Conservation (phyloP, 1,284 basidiomycete species). For the Pascua sp. region DNA sequence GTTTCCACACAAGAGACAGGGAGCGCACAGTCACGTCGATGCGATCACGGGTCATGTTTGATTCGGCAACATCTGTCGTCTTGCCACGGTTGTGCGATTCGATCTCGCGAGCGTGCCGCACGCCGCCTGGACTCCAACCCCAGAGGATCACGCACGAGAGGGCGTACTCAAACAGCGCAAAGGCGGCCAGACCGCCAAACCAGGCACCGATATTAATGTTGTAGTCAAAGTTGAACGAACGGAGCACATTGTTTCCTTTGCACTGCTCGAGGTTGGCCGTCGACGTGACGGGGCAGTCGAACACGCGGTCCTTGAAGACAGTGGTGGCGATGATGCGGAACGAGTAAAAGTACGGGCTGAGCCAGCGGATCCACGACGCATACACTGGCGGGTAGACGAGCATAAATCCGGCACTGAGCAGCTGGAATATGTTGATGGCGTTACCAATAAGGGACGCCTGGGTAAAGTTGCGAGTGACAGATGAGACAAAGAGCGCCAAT, state of each 20-base stretch:
- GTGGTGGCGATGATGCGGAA: conserved; percentile 45
- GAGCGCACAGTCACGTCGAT: conserved; percentile 46
- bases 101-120: conserved; percentile 48
- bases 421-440: conserved; percentile 36
- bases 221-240: conserved; percentile 42
- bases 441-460: conserved; percentile 47
- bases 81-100: conserved; percentile 44
- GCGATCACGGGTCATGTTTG: conserved; percentile 46
- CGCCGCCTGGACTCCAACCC: conserved; percentile 48
- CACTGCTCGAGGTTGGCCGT: conserved; percentile 48
- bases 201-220: conserved; percentile 46
- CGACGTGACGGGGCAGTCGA: conserved; percentile 47
- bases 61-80: conserved; percentile 39
- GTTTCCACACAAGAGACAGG: conserved; percentile 40
- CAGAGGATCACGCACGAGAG: conserved; percentile 46
- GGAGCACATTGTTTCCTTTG: conserved; percentile 50
- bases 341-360: conserved; percentile 43
- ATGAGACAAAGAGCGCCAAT: conserved; percentile 47
- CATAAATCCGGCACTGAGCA: conserved; percentile 43
- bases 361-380: conserved; percentile 51
- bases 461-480: conserved; percentile 46
- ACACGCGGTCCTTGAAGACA: conserved; percentile 49
- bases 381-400: conserved; percentile 50
- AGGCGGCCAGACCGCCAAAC: conserved; percentile 49
- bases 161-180: conserved; percentile 40